Evolutionary conservation across 768 basidiomycete species (phyloP), one percentile per base, ranked within the genome.

Genomic region (Leccinum barrowsii): DNA sequence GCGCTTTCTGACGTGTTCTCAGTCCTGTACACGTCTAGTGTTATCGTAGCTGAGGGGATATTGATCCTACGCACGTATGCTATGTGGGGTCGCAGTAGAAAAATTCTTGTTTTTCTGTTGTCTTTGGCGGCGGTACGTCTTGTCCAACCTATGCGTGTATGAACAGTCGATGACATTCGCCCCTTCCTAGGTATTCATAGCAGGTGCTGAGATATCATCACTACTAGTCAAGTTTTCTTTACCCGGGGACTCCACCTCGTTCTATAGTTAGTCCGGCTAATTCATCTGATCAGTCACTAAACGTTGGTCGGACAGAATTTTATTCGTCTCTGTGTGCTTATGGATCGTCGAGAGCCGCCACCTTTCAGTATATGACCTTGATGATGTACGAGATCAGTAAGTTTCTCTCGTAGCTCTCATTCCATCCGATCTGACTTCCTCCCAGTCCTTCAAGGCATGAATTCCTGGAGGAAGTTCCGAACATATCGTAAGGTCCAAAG

Each of bases 41-140:
- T 66, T 19, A 19, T 70, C 15, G 54, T 57, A 13, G 49, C 64
- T 0, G 62, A 63, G 55, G 64, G 50, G 6, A 58, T 70, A 21
- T 60, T 69, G 50, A 70, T 70, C 22, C 50, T 70, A 1, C 69
- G 68, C 32, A 70, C 69, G 19, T 70, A 66, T 19, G 67, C 68
- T 26, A 47, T 69, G 52, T 69, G 68, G 64, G 59, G 58, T 54
- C 64, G 62, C 26, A 68, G 47, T 32, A 58, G 28, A 52, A 64
- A 32, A 12, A 50, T 66, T 2, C 60, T 69, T 1, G 3, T 50
- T 12, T 47, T 68, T 22, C 59, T 70, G 21, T 30, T 70, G 19
- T 19, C 55, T 42, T 42, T 69, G 50, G 67, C 60, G 2, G 69
- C 2, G 32, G 67, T 63, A 7, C 58, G 65, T 56, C 46, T 13